Conservation (phyloP, 768 basidiomycete species). For the Asterophora lycoperdoides region DNA sequence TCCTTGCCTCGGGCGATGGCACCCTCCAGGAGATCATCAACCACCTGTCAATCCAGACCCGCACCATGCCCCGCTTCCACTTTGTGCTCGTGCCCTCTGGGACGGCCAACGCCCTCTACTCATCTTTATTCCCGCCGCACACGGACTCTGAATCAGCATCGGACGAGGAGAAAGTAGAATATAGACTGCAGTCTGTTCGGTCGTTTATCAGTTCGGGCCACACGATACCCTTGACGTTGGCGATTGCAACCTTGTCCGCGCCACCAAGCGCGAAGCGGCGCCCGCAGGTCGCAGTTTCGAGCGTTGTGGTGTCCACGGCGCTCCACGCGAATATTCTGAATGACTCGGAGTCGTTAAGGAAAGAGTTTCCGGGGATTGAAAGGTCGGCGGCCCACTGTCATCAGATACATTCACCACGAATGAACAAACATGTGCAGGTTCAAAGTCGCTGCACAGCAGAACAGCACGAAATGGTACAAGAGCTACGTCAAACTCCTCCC, state of each 20-base stretch:
- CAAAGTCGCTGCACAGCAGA: conserved; percentile 77
- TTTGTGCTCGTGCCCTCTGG: conserved; percentile 69
- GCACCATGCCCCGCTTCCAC: conserved; percentile 16
- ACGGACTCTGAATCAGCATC: background rate
- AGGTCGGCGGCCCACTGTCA: conserved; percentile 22
- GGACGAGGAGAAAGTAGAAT: conserved; percentile 23
- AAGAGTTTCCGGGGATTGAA: conserved; percentile 69
- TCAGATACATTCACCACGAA: background rate
- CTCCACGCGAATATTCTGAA: conserved; percentile 83
- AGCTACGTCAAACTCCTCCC: conserved; percentile 57
- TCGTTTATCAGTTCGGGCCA: conserved; percentile 40
- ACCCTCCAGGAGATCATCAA: conserved; percentile 88
- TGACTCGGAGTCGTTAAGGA: conserved; percentile 74
- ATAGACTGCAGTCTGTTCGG: conserved; percentile 53
- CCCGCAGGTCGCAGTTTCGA: conserved; percentile 38
- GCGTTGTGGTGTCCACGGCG: conserved; percentile 82
- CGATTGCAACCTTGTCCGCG: conserved; percentile 43
- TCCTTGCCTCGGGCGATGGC: conserved; percentile 85
- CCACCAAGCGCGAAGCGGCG: conserved; percentile 23
- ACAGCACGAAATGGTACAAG: conserved; percentile 68
- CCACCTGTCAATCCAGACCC: conserved; percentile 34
- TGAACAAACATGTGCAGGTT: conserved; percentile 41
- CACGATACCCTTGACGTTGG: conserved; percentile 47
- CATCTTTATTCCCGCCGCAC: conserved; percentile 62
- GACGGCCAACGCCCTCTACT: conserved; percentile 91